Conservation (phyloP, 441 rosid species). For the Brassica hybrid region DNA sequence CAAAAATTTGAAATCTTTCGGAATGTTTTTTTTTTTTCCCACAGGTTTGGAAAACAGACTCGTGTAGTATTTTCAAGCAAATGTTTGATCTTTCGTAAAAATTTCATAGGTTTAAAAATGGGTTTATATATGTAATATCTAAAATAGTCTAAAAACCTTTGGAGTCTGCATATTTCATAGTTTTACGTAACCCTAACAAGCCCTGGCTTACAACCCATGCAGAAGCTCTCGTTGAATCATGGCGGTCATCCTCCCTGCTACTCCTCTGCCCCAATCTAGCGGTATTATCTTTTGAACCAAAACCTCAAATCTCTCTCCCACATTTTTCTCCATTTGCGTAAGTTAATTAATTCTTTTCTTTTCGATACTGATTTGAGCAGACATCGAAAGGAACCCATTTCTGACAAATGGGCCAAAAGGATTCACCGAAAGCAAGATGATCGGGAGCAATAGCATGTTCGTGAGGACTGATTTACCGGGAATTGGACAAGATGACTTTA, state of each 20-base stretch:
- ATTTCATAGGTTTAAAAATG: no score
- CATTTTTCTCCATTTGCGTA: not conserved
- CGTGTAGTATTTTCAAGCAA: not conserved
- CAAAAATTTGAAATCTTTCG: no score
- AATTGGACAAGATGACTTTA: not conserved
- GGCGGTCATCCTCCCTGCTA: not conserved
- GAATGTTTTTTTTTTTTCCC: not conserved
- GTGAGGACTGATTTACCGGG: slow-evolving; percentile 24
- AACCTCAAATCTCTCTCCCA: not conserved
- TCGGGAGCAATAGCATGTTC: slow-evolving; percentile 3
- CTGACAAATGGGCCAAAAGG: slow-evolving; percentile 13
- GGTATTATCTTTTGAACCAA: not conserved
- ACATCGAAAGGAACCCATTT: slow-evolving; percentile 21
- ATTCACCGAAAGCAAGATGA: not conserved
- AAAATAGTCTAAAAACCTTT: not conserved
- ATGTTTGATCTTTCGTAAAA: no score
- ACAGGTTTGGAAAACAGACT: not conserved
- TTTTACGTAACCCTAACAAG: not conserved
- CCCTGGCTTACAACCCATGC: no score
- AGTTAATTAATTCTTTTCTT: not conserved
- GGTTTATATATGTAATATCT: not conserved
- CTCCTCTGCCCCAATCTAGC: not conserved
- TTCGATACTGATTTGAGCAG: not conserved
- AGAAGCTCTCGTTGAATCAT: not conserved
- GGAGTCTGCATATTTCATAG: not conserved